Evolutionary conservation across 768 basidiomycete genomes (phyloP).

Genomic region (Leccinum disarticulatum): DNA sequence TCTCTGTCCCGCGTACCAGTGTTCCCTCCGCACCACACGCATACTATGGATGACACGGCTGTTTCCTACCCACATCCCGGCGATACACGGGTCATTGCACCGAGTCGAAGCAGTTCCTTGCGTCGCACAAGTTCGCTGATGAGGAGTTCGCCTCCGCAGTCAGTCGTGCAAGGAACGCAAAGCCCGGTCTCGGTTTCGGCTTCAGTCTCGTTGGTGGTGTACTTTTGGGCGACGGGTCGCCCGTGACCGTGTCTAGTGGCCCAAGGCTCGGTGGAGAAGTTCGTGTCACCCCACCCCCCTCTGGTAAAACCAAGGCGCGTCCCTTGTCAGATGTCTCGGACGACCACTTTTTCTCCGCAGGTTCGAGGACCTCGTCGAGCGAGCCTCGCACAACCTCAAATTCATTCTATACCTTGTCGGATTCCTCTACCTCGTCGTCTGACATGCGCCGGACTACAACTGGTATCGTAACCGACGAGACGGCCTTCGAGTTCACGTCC

Average conservation of each 20-base stretch:
- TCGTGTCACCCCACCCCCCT: constrained; percentile 47
- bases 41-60: constrained; percentile 74
- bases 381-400: constrained; percentile 25
- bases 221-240: too few relatives aligned
- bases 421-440: constrained; percentile 33
- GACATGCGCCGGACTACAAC: constrained; percentile 29
- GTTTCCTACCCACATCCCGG: constrained; percentile 73
- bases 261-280: constrained; percentile 45
- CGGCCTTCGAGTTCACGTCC: constrained; percentile 37
- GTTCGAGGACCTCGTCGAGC: constrained; percentile 34
- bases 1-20: constrained; percentile 45
- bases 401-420: constrained; percentile 37
- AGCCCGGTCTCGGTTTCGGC: too few relatives aligned
- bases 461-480: constrained; percentile 39
- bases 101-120: constrained; percentile 57
- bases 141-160: too few relatives aligned
- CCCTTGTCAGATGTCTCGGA: constrained; percentile 38
- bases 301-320: constrained; percentile 31
- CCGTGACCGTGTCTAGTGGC: constrained; percentile 70
- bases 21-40: constrained; percentile 51
- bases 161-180: too few relatives aligned
- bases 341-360: constrained; percentile 48
- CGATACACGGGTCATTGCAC: constrained; percentile 70
- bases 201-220: too few relatives aligned
- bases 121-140: constrained; percentile 67